phyloP scores from a whole-genome alignment of 2,329 filamentous ascomycete species.

The Periconia digitata region DNA sequence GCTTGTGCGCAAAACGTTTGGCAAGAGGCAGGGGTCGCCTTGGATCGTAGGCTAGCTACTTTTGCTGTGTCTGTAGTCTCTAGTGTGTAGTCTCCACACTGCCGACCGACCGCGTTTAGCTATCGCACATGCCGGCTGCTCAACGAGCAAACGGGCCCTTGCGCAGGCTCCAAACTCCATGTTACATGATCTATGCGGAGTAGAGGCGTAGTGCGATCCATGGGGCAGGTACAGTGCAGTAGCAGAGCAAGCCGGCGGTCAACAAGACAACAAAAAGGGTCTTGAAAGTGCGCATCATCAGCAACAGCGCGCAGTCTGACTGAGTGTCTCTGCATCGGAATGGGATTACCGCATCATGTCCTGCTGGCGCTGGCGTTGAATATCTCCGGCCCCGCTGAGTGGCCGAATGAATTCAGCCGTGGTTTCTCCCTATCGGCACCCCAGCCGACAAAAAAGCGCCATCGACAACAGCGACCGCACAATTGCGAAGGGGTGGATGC shows the following conservation, averaged over 20 bases:
- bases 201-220: neutral
- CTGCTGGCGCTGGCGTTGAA: conserved; percentile 24
- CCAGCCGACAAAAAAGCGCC: conserved; percentile 35
- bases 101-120: conserved; percentile 15
- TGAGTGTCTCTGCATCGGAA: neutral
- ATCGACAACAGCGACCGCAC: conserved; percentile 5
- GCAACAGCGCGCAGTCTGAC: no score
- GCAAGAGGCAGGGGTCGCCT: conserved; percentile 28
- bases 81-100: conserved; percentile 8
- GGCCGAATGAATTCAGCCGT: conserved; percentile 37
- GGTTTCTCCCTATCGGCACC: conserved; percentile 38
- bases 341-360: conserved; percentile 2
- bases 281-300: no score
- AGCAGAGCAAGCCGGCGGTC: neutral
- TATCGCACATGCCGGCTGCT: conserved; percentile 7
- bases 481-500: neutral
- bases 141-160: conserved; percentile 4
- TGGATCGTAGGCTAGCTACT: conserved; percentile 31
- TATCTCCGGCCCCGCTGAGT: conserved; percentile 37
- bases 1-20: conserved; percentile 24
- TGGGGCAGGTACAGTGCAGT: neutral
- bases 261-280: no score
- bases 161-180: neutral
- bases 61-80: neutral
- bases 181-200: neutral